A percentile compares a stretch with the other conserved stretches of the same genome.
Evolutionary conservation across 495 filamentous ascomycete species (phyloP).

Genomic region (Parathielavia hyrcaniae): DNA sequence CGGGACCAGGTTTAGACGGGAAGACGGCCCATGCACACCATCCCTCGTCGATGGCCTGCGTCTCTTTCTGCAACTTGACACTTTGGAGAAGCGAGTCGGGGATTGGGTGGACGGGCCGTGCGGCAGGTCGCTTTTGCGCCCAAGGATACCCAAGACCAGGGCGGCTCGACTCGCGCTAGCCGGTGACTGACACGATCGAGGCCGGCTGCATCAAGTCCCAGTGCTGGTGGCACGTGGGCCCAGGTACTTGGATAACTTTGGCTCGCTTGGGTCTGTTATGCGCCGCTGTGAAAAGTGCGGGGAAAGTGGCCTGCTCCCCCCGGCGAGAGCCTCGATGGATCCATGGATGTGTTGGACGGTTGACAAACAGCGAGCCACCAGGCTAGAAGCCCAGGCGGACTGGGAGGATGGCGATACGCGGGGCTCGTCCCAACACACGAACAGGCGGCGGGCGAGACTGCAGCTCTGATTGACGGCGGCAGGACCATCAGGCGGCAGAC

Average conservation of each 20-base stretch:
- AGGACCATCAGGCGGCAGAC: neutral
- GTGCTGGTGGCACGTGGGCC: constrained; percentile 10
- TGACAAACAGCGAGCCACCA: neutral
- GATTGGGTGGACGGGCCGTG: constrained; percentile 5
- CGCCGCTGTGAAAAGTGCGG: constrained; percentile 3
- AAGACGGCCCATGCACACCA: constrained; percentile 6
- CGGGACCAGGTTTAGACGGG: constrained; percentile 7
- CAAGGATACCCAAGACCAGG: constrained; percentile 25
- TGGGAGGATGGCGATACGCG: constrained; percentile 11
- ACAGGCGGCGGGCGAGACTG: constrained; percentile 6
- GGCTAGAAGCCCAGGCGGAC: neutral
- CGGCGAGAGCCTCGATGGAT: neutral
- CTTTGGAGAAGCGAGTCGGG: constrained; percentile 9
- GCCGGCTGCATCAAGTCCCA: neutral
- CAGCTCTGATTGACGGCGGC: neutral
- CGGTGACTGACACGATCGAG: constrained; percentile 9
- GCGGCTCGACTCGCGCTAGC: constrained; percentile 12
- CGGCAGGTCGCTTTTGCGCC: constrained; percentile 20
- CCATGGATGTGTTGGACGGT: neutral
- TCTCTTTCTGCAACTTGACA: constrained; percentile 11
- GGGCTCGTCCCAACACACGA: constrained; percentile 8
- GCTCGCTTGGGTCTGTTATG: no score
- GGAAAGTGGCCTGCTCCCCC: constrained; percentile 3
- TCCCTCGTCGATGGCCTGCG: no score
- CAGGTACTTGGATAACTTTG: constrained; percentile 20